Evolutionary conservation across 2,329 filamentous ascomycete genomes (phyloP).

Genomic region (Botrytis tulipae): DNA sequence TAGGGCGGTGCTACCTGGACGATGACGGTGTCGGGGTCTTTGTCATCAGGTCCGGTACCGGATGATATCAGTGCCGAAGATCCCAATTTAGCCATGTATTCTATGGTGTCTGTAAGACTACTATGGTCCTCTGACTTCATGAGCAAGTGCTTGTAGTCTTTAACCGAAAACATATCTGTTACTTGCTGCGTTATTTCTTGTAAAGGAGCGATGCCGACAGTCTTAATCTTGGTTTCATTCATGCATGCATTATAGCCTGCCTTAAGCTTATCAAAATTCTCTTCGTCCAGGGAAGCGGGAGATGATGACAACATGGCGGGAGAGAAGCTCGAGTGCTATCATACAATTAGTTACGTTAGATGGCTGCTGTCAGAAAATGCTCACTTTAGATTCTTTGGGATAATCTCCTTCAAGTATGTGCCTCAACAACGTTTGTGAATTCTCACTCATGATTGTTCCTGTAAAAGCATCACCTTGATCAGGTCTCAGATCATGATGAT

Average conservation of each 20-base stretch:
- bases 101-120: constrained; percentile 46
- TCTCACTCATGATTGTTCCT: constrained; percentile 59
- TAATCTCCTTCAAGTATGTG: constrained; percentile 62
- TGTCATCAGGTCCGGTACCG: constrained; percentile 39
- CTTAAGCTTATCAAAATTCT: constrained; percentile 67
- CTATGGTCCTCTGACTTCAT: constrained; percentile 35
- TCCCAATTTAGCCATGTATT: constrained; percentile 48
- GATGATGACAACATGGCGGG: constrained; percentile 41
- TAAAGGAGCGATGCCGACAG: constrained; percentile 56
- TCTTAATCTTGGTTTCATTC: constrained; percentile 56
- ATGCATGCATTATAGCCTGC: constrained; percentile 64
- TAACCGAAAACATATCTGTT: constrained; percentile 44
- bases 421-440: constrained; percentile 56
- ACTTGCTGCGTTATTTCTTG: constrained; percentile 54
- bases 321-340: constrained; percentile 50
- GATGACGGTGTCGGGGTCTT: constrained; percentile 47
- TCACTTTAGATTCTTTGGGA: constrained; percentile 43
- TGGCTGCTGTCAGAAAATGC: constrained; percentile 23
- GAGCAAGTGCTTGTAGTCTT: constrained; percentile 20
- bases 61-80: constrained; percentile 41
- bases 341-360: constrained; percentile 20
- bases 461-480: constrained; percentile 62
- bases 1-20: constrained; percentile 46
- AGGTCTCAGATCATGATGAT: constrained; percentile 61
- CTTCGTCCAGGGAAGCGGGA: constrained; percentile 49